Conservation (phyloP, 345 rosid species). For the Populus alba region DNA sequence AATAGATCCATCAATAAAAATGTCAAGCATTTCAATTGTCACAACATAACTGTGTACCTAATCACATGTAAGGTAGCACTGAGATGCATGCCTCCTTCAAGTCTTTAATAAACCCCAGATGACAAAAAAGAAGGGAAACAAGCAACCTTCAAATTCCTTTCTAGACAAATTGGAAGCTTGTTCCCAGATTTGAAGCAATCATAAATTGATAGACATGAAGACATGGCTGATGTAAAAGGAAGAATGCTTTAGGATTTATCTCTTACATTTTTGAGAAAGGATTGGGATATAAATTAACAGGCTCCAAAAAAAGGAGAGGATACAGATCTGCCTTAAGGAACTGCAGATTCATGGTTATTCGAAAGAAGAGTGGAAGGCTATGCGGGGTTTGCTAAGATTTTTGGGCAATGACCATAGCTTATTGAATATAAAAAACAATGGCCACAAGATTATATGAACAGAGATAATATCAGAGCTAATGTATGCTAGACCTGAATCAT, state of each 20-base stretch:
- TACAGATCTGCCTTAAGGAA: conserved; percentile 22
- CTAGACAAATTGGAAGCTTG: conserved; percentile 35
- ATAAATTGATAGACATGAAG: conserved; percentile 24
- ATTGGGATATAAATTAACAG: conserved; percentile 33
- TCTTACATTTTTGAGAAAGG: conserved; percentile 20
- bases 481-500: conserved; percentile 40
- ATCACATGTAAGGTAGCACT: conserved; percentile 38
- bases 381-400: conserved; percentile 32
- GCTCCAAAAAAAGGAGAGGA: conserved; percentile 27
- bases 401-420: conserved; percentile 35
- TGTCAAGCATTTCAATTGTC: conserved; percentile 38
- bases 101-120: conserved; percentile 38
- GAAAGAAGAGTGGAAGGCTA: conserved; percentile 34
- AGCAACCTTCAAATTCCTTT: conserved; percentile 28
- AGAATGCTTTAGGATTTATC: conserved; percentile 21
- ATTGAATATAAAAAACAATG: conserved; percentile 28
- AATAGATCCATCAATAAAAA: conserved; percentile 39
- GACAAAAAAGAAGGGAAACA: conserved; percentile 33
- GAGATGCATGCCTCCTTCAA: conserved; percentile 25
- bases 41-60: conserved; percentile 43
- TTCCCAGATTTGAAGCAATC: conserved; percentile 22
- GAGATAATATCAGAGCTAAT: conserved; percentile 29
- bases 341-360: conserved; percentile 42
- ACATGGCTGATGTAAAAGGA: conserved; percentile 25
- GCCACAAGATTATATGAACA: conserved; percentile 17